Evolutionary conservation across 352 stramenopile genomes (phyloP), one percentile per base, ranked within the genome.

Genomic region (Phytophthora foliorum): DNA sequence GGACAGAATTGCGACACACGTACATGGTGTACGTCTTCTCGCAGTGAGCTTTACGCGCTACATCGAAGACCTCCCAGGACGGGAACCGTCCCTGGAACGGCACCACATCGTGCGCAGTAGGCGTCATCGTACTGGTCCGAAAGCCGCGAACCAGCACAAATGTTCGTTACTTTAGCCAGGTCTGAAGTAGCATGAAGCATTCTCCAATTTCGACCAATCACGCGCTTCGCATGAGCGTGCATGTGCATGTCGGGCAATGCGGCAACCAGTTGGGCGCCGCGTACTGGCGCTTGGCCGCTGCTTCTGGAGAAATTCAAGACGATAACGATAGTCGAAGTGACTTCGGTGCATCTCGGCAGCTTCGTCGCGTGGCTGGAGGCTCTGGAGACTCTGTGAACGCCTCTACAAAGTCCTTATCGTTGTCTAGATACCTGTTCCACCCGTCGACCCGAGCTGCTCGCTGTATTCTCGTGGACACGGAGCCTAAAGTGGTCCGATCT

Each of bases 1-100:
- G 89, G 46, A 92, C 82, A 10, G 82, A 91, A 63, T 92, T 92
- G 55, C 84, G 84, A 56, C 84, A 92, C 53, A 92, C 84, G 70
- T 92, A 92, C 74, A 92, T 88, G 32, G 82, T 92, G 81, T 88
- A 77, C 24, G 84, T 92, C 67, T 90, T 90, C 63, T 92, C 84
- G 62, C 84, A 84, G 63, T 92, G 84, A 7, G 81, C 79, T 49
- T 79, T 84, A 24, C 84, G 79, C 44, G 82, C 84, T 9, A 88
- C 60, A 48, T 92, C 84, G 38, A 92, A 91, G 29, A 81, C 82
- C 71, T 91, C 84, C 84, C 84, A 92, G n/a, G 84, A 92, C 72
- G 82, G 72, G 66, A 91, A 92, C 21, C 75, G 75, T 14, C 84
- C 84, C 52, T 89, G 74, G 45, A 92, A 92, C 5, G 80, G 77